These are phyloP conservation scores for Claviceps maximensis DNA, from an alignment of 2,329 filamentous ascomycete species.

Conservation along the genomic window DNA sequence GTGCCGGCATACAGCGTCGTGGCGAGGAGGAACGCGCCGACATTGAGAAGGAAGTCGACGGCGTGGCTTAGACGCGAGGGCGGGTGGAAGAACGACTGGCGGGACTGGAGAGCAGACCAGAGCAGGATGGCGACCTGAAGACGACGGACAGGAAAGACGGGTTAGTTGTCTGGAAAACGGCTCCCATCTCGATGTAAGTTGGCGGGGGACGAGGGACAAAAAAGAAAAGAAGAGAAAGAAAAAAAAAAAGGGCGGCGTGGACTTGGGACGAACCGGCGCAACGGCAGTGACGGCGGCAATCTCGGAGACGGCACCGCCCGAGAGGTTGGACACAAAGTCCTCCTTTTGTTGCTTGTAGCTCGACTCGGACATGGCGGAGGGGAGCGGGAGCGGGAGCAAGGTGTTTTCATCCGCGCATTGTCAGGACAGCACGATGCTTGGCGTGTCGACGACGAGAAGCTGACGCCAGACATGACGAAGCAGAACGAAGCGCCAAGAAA, in stretches of 20 bases:
- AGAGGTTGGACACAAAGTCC: conserved; percentile 85
- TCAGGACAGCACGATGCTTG: not conserved
- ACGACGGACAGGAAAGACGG: not conserved
- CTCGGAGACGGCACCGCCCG: conserved; percentile 69
- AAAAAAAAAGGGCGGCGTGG: not conserved
- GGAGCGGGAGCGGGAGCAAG: not conserved
- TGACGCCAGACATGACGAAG: too few relatives aligned
- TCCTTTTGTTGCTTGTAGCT: conserved; percentile 89
- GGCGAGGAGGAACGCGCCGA: conserved; percentile 67
- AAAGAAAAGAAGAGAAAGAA: not conserved
- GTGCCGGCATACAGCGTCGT: conserved; percentile 71
- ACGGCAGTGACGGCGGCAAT: conserved; percentile 79
- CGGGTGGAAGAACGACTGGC: conserved; percentile 69
- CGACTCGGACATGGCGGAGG: conserved; percentile 25
- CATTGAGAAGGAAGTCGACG: conserved; percentile 80
- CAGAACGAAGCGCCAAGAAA: not conserved
- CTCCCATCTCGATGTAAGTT: not conserved
- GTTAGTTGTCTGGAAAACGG: too few relatives aligned
- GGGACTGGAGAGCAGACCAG: conserved; percentile 79
- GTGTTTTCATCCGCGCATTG: not conserved
- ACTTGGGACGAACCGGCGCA: conserved; percentile 53
- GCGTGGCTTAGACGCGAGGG: conserved; percentile 55
- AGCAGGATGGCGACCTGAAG: conserved; percentile 64
- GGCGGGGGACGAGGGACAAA: not conserved
- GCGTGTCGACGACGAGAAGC: too few relatives aligned